Evolutionary conservation across 1,284 basidiomycete genomes (phyloP).

Genomic region (Pascua guehoae): DNA sequence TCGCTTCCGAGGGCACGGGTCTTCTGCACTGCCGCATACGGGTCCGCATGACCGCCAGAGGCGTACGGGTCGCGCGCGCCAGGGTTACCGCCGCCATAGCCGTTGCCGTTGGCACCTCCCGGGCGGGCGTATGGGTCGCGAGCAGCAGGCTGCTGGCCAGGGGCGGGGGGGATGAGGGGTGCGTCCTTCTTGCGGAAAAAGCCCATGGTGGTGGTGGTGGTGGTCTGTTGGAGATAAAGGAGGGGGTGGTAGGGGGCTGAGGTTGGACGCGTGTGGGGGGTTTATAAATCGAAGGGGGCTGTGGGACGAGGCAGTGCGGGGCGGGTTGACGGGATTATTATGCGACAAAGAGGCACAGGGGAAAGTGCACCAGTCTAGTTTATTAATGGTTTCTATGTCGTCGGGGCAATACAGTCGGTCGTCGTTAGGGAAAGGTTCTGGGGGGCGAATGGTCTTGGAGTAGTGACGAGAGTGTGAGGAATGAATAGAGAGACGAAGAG

Average conservation of each 20-base stretch:
- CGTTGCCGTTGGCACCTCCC: neutral
- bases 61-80: slow-evolving; percentile 27
- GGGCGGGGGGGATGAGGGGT: slow-evolving; percentile 62
- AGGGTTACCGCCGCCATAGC: neutral
- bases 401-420: too few species aligned
- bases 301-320: neutral
- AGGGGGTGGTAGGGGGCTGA: neutral
- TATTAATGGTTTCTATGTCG: too few species aligned
- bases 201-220: slow-evolving; percentile 58
- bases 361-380: neutral
- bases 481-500: too few species aligned
- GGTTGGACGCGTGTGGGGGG: too few species aligned
- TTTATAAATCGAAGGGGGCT: too few species aligned
- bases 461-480: too few species aligned
- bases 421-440: too few species aligned
- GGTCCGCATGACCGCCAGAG: slow-evolving; percentile 5
- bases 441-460: too few species aligned
- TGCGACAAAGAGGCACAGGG: neutral
- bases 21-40: slow-evolving; percentile 30
- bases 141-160: slow-evolving; percentile 22
- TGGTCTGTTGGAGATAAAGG: neutral
- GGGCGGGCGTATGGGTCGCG: slow-evolving; percentile 49
- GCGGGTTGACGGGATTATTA: neutral
- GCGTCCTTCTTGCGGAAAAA: slow-evolving; percentile 67
- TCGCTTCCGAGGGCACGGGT: slow-evolving; percentile 57